Evolutionary conservation across 2,329 filamentous ascomycete species (phyloP).

Genomic region (Aspergillus hortae): DNA sequence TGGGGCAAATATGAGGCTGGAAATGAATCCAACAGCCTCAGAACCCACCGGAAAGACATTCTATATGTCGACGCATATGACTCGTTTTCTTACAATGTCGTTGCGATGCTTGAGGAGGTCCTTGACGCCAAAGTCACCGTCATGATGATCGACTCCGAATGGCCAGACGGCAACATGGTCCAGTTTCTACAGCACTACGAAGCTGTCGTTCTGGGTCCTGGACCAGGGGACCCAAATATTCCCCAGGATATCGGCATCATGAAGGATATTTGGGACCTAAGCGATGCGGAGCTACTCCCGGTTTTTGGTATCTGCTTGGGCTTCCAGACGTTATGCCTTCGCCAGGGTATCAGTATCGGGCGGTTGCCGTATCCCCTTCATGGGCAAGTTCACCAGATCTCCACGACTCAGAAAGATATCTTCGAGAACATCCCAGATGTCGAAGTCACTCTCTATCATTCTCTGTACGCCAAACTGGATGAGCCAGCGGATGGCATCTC

Average conservation of each 20-base stretch:
- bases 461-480: slow-evolving; percentile 48
- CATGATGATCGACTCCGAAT: slow-evolving; percentile 64
- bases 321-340: slow-evolving; percentile 74
- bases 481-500: slow-evolving; percentile 19
- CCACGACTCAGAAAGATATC: slow-evolving; percentile 59
- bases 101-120: slow-evolving; percentile 70
- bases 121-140: slow-evolving; percentile 66
- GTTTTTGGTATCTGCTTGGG: slow-evolving; percentile 86
- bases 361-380: slow-evolving; percentile 72
- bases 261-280: slow-evolving; percentile 67
- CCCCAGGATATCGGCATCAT: slow-evolving; percentile 80
- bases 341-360: slow-evolving; percentile 64
- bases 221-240: slow-evolving; percentile 74
- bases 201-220: slow-evolving; percentile 85
- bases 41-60: slow-evolving; percentile 44
- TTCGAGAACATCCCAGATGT: slow-evolving; percentile 62
- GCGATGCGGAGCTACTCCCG: slow-evolving; percentile 60
- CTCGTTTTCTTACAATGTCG: slow-evolving; percentile 94
- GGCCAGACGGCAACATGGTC: slow-evolving; percentile 42
- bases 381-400: slow-evolving; percentile 70
- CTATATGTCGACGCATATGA: slow-evolving; percentile 95
- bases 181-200: slow-evolving; percentile 62
- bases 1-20: slow-evolving; percentile 14
- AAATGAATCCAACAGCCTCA: neutral
- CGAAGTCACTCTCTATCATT: slow-evolving; percentile 74